Base-by-base conservation (phyloP, 202 grass and related monocot species). In the Saccharum hybrid region DNA sequence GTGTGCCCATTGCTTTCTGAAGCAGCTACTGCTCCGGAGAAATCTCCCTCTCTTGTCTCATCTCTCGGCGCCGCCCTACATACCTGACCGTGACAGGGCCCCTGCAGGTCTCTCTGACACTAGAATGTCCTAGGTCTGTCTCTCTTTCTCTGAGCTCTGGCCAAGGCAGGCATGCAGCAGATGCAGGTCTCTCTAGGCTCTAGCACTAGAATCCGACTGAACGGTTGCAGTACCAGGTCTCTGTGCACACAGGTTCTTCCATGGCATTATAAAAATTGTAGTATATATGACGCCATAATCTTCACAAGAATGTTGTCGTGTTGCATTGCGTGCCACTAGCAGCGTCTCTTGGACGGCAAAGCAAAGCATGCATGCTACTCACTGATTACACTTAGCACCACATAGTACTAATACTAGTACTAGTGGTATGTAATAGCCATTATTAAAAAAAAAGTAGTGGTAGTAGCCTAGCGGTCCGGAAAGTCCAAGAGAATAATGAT, bases 171-270 rank as follows among this genome's bases (percentile, higher is more conserved):
- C n/a, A n/a, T n/a, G n/a, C n/a, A 13, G 10, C 10, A 30, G 2
- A 14, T 21, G 66, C 49, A 42, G 49, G 49, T 6, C 14, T 21
- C 34, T 68, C 52, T 18, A 26, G 10, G 28, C 28, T 28, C 28
- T 45, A 43, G 12, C 31, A 66, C 34, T n/a, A n/a, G n/a, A n/a
- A n/a, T n/a, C n/a, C n/a, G n/a, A n/a, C n/a, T 48, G 54, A 70
- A 77, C 19, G n/a, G 52, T 63, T 71, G 40, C 73, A 70, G 74
- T 71, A 77, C 82, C 74, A 77, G 66, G 83, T 74, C 57, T 83
- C 81, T 4, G 40, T 11, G 64, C 19, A 80, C 77, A 56, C 13
- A 28, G 40, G 45, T 40, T 56, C 45, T 54, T 13, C 16, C 16
- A 54, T 19, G 7, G 16, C 48, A 52, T 52, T 1, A 43, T 43